phyloP scores from a whole-genome alignment of 352 stramenopile species.

The Phytophthora melonis region DNA sequence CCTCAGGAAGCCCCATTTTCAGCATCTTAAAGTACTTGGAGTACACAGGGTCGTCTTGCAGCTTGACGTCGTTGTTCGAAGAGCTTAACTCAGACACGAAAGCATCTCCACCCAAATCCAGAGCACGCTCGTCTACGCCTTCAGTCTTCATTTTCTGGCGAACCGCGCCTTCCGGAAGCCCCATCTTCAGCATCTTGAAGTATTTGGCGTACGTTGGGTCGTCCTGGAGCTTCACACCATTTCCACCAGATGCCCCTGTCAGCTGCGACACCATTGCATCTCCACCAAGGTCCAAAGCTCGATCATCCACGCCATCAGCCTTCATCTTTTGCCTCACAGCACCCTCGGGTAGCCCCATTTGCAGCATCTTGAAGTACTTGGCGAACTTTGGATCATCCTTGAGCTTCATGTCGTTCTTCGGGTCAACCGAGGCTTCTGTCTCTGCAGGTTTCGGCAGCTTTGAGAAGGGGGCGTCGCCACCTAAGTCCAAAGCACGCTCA shows the following conservation, averaged over 20 bases:
- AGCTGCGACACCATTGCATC: conserved; percentile 49
- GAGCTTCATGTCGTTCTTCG: conserved; percentile 33
- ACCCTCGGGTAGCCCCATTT: conserved; percentile 87
- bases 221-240: conserved; percentile 35
- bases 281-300: conserved; percentile 47
- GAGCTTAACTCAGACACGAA: conserved; percentile 50
- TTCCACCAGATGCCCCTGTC: not conserved
- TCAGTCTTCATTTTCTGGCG: conserved; percentile 85
- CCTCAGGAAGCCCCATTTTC: conserved; percentile 91
- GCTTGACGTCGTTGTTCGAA: conserved; percentile 40
- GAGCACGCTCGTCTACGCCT: conserved; percentile 55
- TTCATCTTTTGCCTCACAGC: conserved; percentile 91
- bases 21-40: conserved; percentile 96
- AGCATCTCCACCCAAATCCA: conserved; percentile 65
- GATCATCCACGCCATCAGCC: conserved; percentile 46
- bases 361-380: conserved; percentile 96
- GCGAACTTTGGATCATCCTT: conserved; percentile 76
- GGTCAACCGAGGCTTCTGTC: conserved; percentile 1
- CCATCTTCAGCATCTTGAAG: conserved; percentile 95
- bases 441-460: conserved; percentile 12
- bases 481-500: conserved; percentile 54
- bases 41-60: conserved; percentile 72
- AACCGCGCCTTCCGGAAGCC: conserved; percentile 83
- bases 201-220: conserved; percentile 82
- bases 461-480: conserved; percentile 25